phyloP scores from a whole-genome alignment of 1,139 yeast genomes.

The Pichia terricola region DNA sequence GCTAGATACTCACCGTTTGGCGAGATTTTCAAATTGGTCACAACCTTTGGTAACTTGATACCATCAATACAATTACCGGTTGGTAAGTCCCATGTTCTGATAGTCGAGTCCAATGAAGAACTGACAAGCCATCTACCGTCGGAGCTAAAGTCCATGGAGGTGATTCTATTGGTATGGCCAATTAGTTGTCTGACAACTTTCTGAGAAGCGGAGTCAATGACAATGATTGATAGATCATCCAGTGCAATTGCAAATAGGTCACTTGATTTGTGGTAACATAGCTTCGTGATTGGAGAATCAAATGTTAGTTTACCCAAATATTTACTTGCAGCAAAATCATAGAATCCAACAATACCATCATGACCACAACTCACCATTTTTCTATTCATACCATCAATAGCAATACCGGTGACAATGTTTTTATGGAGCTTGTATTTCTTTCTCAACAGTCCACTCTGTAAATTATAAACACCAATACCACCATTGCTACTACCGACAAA shows the following conservation, averaged over 20 bases:
- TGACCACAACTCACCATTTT: conserved; percentile 80
- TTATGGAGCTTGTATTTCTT: conserved; percentile 58
- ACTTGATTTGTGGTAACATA: conserved; percentile 72
- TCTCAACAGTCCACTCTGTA: conserved; percentile 81
- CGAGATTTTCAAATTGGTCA: conserved; percentile 70
- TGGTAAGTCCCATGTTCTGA: conserved; percentile 96
- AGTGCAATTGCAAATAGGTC: conserved; percentile 79
- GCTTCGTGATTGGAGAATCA: conserved; percentile 67
- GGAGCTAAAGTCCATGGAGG: conserved; percentile 84
- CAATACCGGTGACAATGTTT: conserved; percentile 79
- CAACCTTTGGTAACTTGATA: conserved; percentile 65
- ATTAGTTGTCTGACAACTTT: conserved; percentile 76
- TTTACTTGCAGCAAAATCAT: conserved; percentile 69
- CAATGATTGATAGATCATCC: conserved; percentile 78
- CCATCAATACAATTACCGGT: conserved; percentile 97
- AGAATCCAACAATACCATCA: conserved; percentile 84
- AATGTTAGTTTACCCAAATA: conserved; percentile 60
- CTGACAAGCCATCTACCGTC: conserved; percentile 95
- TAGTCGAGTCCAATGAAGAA: conserved; percentile 73
- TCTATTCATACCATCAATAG: conserved; percentile 83
- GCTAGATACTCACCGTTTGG: conserved; percentile 90
- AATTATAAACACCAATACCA: conserved; percentile 77
- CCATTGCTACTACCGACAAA: conserved; percentile 88
- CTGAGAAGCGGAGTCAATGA: conserved; percentile 74
- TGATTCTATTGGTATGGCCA: conserved; percentile 87